A percentile compares a stretch with the other conserved stretches of the same genome.
phyloP scores from a whole-genome alignment of 495 filamentous ascomycete species.

The Tricharina praecox region DNA sequence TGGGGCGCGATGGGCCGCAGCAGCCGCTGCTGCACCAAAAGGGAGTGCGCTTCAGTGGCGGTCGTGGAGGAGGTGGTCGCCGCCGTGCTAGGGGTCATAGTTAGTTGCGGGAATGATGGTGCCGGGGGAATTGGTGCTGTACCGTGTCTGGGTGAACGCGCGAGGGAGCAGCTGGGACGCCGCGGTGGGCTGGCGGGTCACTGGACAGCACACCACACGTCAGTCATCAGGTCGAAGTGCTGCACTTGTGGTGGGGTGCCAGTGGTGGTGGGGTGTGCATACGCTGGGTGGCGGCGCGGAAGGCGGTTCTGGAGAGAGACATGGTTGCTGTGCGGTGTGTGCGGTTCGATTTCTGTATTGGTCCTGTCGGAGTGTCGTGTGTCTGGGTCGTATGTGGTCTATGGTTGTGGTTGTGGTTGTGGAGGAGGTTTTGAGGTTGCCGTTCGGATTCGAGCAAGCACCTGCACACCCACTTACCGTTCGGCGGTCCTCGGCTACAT shows the following conservation, averaged over 20 bases:
- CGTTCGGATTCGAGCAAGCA: not conserved
- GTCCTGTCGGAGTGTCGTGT: too few species aligned
- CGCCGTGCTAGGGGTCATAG: slow-evolving; percentile 8
- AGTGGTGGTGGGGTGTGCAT: slow-evolving; percentile 3
- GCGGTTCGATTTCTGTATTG: too few species aligned
- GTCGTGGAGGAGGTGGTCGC: slow-evolving; percentile 23
- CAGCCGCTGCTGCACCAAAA: slow-evolving; percentile 74
- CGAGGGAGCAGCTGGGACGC: slow-evolving; percentile 1
- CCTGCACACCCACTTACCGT: not conserved
- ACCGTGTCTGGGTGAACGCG: not conserved
- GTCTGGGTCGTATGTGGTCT: too few species aligned
- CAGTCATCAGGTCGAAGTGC: too few species aligned
- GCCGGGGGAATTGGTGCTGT: not conserved
- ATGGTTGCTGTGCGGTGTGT: slow-evolving; percentile 10
- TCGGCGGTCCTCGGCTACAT: not conserved
- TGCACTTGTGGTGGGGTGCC: not conserved
- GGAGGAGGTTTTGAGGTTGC: slow-evolving; percentile 1
- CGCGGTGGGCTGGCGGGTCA: not conserved
- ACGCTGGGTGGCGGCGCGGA: slow-evolving; percentile 14
- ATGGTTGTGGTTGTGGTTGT: not conserved
- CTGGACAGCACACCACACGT: too few species aligned
- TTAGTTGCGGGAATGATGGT: slow-evolving; percentile 1
- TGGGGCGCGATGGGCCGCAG: slow-evolving; percentile 76
- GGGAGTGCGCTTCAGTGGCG: slow-evolving; percentile 36
- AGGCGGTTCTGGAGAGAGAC: slow-evolving; percentile 12